These are phyloP conservation scores for Akebia trifoliata DNA, from an alignment of 164 flowering plant species.

Conservation along the genomic window DNA sequence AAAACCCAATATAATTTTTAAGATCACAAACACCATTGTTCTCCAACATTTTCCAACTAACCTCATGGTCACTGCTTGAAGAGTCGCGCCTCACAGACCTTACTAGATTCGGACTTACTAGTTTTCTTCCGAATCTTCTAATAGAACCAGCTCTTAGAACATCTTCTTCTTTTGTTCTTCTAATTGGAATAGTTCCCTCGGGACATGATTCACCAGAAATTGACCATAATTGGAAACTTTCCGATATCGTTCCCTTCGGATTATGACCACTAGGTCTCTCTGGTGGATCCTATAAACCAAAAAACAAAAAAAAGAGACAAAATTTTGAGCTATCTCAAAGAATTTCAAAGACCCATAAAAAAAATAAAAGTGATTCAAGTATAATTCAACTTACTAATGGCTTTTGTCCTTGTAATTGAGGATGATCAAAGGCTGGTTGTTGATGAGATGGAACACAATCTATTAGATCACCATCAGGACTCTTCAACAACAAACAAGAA, in stretches of 20 bases:
- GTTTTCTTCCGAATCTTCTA: constrained; percentile 61
- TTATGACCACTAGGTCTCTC: constrained; percentile 57
- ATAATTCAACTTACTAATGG: constrained; percentile 54
- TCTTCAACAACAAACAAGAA: constrained; percentile 39
- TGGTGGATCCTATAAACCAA: constrained; percentile 57
- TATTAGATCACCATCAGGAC: constrained; percentile 96
- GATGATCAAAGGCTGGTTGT: constrained; percentile 99
- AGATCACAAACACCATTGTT: neutral
- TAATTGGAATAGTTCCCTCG: constrained; percentile 79
- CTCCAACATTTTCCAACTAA: constrained; percentile 16
- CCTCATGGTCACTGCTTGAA: constrained; percentile 70
- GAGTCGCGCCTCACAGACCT: constrained; percentile 52
- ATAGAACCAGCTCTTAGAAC: constrained; percentile 52
- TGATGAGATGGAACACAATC: constrained; percentile 86
- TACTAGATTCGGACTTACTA: constrained; percentile 33
- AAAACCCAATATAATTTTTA: neutral
- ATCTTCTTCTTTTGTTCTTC: constrained; percentile 73
- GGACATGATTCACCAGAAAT: constrained; percentile 68
- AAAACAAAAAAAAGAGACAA: neutral
- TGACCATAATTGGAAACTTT: constrained; percentile 55
- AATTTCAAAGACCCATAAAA: neutral
- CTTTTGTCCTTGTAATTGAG: constrained; percentile 65
- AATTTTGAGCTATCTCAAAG: neutral
- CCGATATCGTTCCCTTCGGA: constrained; percentile 11
- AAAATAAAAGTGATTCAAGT: neutral